Conservation (phyloP, 2,329 filamentous ascomycete genomes). For the Penicillium sp. region DNA sequence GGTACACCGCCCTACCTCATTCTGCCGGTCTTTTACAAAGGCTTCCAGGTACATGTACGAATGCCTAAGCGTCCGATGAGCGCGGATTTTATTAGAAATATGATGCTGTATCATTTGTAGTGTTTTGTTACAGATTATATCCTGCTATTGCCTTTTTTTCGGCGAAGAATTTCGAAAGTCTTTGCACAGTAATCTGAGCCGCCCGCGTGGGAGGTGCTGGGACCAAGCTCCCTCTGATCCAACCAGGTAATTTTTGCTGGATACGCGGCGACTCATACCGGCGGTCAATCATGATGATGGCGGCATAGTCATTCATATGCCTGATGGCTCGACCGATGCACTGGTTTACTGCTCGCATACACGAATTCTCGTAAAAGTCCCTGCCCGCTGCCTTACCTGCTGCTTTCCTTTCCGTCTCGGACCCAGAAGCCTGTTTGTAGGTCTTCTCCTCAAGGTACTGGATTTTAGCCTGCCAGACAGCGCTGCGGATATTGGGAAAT, state of each 20-base stretch:
- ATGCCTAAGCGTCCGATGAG: background rate
- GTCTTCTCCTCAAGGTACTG: conserved; percentile 73
- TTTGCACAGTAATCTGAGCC: conserved; percentile 26
- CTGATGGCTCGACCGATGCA: conserved; percentile 90
- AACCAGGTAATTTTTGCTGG: conserved; percentile 74
- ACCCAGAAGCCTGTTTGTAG: conserved; percentile 28
- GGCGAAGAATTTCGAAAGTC: conserved; percentile 35
- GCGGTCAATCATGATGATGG: conserved; percentile 79
- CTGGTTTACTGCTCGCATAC: conserved; percentile 96
- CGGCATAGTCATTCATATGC: conserved; percentile 83
- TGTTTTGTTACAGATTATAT: background rate
- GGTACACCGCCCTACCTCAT: conserved; percentile 1
- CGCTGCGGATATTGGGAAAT: conserved; percentile 83
- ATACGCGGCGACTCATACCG: conserved; percentile 75
- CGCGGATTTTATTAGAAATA: background rate
- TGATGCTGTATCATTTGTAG: background rate
- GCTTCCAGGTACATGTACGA: background rate
- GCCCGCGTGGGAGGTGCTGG: conserved; percentile 22
- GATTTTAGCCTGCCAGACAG: conserved; percentile 90
- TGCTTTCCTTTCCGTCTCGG: conserved; percentile 30
- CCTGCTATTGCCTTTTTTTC: conserved; percentile 10
- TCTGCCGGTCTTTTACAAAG: conserved; percentile 5
- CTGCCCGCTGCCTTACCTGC: conserved; percentile 55
- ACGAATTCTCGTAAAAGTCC: conserved; percentile 90
- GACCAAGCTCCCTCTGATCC: conserved; percentile 72